Base-by-base conservation (phyloP, 1,284 basidiomycete genomes). In the Xerocomus amazonicus region DNA sequence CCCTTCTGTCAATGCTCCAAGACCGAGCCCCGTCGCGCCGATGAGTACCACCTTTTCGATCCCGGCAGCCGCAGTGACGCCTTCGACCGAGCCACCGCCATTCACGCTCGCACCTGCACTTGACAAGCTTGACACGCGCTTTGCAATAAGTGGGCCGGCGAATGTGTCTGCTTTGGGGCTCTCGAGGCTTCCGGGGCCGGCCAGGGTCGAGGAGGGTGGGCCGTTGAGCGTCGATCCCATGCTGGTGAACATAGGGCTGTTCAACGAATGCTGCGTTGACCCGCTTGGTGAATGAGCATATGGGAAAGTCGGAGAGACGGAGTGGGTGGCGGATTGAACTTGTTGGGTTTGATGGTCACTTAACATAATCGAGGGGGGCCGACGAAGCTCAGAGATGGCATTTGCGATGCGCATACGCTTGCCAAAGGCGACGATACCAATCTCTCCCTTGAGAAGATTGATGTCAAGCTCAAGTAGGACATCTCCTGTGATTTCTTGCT, bases 401-500 rank as follows among this genome's bases (percentile, higher is more conserved):
- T 96, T 94, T 31, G 90, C 87, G 48, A 99, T 93, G 46, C 93
- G 85, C 66, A 92, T 81, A 14, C 96, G 90, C 67, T 97, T 96
- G 19, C 96, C 97, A 60, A 97, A 97, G 2, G 94, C 92, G 55
- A 81, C 74, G 56, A 99, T 92, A 42, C 96, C 97, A 53, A 99
- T 90, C 72, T 99, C 97, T n/a, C 73, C 75, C 73, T 98, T 98
- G 60, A 99, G 84, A 16, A 97, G 77, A 60, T 88, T 89, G 44
- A 87, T 84, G 59, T 98, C 94, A 57, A 99, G 87, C 59, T 97
- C 95, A 49, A 99, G 80, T 5, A 99, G 79, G 19, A 98, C 90
- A 61, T 99, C 97, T 13, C 97, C 96, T 0, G 93, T 91, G 53
- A 99, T 99, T 70, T 99, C 96, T 80, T 99, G 95, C 70, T 97